Evolutionary conservation across 768 basidiomycete species (phyloP).

Genomic region (Tulasnella sp.): DNA sequence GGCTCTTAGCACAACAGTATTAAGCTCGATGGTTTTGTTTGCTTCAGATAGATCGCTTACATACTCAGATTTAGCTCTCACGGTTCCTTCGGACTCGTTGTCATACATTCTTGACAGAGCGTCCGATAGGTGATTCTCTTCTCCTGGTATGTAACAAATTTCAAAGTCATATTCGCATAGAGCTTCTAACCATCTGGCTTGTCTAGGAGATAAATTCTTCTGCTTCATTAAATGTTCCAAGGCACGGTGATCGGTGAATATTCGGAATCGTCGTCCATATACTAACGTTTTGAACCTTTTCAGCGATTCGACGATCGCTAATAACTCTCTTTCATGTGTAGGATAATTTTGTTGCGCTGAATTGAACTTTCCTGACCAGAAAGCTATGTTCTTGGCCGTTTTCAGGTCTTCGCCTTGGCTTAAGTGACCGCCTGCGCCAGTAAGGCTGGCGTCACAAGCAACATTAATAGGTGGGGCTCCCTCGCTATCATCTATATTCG

Average conservation of each 20-base stretch:
- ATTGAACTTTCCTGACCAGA: slow-evolving; percentile 25
- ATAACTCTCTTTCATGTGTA: slow-evolving; percentile 41
- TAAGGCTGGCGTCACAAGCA: slow-evolving; percentile 40
- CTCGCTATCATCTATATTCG: slow-evolving; percentile 35
- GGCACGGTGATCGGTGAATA: slow-evolving; percentile 45
- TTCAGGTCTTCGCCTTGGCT: slow-evolving; percentile 22
- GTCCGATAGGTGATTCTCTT: too few relatives aligned
- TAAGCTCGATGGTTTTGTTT: background rate
- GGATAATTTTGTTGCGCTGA: slow-evolving; percentile 11
- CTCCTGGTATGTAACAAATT: too few relatives aligned
- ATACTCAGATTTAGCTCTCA: background rate
- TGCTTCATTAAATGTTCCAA: slow-evolving; percentile 41
- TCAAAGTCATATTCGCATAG: too few relatives aligned
- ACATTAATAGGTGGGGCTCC: slow-evolving; percentile 36
- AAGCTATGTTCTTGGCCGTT: slow-evolving; percentile 2
- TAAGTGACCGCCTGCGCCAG: slow-evolving; percentile 39
- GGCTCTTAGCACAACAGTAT: background rate
- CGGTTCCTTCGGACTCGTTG: slow-evolving; percentile 12
- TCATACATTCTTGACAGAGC: slow-evolving; percentile 32
- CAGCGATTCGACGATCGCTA: too few relatives aligned
- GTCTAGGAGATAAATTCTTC: slow-evolving; percentile 38
- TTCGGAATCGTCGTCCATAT: slow-evolving; percentile 33
- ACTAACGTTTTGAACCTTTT: slow-evolving; percentile 36
- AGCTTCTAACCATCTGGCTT: too few relatives aligned
- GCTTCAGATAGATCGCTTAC: background rate